A percentile compares a stretch with the other conserved stretches of the same genome.
These are phyloP conservation scores for Scedosporium dehoogii DNA, from an alignment of 2,329 filamentous ascomycete genomes.

Conservation along the genomic window DNA sequence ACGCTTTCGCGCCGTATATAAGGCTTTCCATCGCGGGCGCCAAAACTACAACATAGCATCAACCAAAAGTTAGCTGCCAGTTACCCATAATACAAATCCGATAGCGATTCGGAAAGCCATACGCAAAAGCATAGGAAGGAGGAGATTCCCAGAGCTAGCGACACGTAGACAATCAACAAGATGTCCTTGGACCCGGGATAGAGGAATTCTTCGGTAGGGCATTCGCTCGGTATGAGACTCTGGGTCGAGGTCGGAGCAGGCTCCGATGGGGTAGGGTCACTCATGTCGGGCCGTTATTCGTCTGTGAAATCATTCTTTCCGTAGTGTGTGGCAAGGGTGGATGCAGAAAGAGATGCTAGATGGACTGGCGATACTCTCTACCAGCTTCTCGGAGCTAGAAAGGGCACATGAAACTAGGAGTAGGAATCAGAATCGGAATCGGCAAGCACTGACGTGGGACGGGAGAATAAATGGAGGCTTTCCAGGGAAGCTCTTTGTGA, in stretches of 20 bases:
- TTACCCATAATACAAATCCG: neutral
- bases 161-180: constrained; percentile 32
- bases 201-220: constrained; percentile 10
- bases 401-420: no score
- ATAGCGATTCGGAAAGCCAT: constrained; percentile 20
- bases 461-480: no score
- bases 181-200: constrained; percentile 12
- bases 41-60: constrained; percentile 49
- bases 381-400: no score
- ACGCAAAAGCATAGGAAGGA: constrained; percentile 73
- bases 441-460: no score
- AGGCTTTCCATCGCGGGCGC: constrained; percentile 79
- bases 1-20: constrained; percentile 84
- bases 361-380: no score
- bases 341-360: neutral
- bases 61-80: constrained; percentile 15
- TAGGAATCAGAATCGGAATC: no score
- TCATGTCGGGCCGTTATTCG: neutral
- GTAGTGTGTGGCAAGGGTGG: neutral
- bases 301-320: neutral
- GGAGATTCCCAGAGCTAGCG: constrained; percentile 55
- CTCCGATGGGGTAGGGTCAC: neutral
- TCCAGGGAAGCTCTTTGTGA: no score
- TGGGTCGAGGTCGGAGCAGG: neutral
- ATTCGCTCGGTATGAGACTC: constrained; percentile 5